Evolutionary conservation across 352 stramenopile genomes (phyloP).

Genomic region (Blastocystis hominis): DNA sequence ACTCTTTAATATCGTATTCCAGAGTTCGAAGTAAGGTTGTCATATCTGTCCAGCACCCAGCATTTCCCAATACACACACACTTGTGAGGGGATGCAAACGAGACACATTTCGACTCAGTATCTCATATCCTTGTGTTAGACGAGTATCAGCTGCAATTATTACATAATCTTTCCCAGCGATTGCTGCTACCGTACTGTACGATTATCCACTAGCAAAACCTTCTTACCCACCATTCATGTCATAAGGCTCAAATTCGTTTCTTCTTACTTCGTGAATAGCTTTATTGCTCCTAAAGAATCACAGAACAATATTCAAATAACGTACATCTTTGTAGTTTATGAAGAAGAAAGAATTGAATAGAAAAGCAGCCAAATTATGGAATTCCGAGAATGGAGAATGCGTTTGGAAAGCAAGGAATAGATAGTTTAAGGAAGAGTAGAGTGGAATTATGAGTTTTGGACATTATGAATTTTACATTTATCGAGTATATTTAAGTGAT

Average conservation of each 20-base stretch:
- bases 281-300: background rate
- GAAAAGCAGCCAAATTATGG: background rate
- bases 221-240: conserved; percentile 60
- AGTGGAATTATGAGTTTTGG: too few species aligned
- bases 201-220: background rate
- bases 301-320: background rate
- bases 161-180: conserved; percentile 86
- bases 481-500: too few species aligned
- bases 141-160: conserved; percentile 87
- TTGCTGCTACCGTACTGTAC: conserved; percentile 72
- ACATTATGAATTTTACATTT: too few species aligned
- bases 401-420: too few species aligned
- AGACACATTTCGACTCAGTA: conserved; percentile 83
- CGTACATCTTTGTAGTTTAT: background rate
- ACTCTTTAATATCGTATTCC: conserved; percentile 56
- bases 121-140: conserved; percentile 87
- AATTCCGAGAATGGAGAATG: too few species aligned
- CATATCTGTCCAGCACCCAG: conserved; percentile 52
- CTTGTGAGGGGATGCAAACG: conserved; percentile 64
- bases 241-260: conserved; percentile 59
- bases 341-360: background rate
- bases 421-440: too few species aligned
- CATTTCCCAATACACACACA: conserved; percentile 62
- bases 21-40: background rate
- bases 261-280: conserved; percentile 3